These are phyloP conservation scores for Peniophora sp. DNA, from an alignment of 1,284 basidiomycete genomes.

Conservation along the genomic window DNA sequence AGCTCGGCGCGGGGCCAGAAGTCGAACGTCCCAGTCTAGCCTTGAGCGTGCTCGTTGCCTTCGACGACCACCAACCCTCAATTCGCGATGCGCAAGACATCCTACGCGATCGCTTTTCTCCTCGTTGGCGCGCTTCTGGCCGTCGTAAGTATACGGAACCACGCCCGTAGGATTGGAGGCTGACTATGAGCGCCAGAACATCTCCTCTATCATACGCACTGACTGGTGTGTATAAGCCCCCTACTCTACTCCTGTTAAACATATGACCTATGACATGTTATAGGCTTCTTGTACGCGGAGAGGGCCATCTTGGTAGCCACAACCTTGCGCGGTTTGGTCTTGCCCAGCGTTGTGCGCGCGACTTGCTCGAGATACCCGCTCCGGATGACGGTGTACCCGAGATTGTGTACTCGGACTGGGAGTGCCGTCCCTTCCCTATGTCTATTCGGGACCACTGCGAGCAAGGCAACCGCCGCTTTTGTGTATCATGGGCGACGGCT, in stretches of 20 bases:
- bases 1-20: too few relatives aligned
- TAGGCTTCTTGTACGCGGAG: constrained; percentile 53
- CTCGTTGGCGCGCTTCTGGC: constrained; percentile 40
- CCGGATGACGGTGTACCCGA: constrained; percentile 27
- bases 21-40: too few relatives aligned
- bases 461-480: constrained; percentile 50
- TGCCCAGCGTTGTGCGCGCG: constrained; percentile 46
- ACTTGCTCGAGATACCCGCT: constrained; percentile 39
- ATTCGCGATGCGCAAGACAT: constrained; percentile 52
- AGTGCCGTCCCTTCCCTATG: constrained; percentile 59
- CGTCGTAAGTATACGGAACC: constrained; percentile 34
- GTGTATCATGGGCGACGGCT: constrained; percentile 63
- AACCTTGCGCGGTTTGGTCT: constrained; percentile 53
- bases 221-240: constrained; percentile 46
- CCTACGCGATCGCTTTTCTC: constrained; percentile 52
- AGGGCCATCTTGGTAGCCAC: constrained; percentile 38
- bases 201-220: constrained; percentile 44
- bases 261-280: background rate
- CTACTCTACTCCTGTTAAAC: constrained; percentile 3
- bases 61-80: background rate
- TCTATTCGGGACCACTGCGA: constrained; percentile 57
- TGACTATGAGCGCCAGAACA: constrained; percentile 36
- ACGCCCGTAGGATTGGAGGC: background rate
- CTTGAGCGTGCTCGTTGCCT: background rate
- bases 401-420: constrained; percentile 44